These are phyloP conservation scores for Lyophyllum shimeji DNA, from an alignment of 768 basidiomycete species.

Conservation along the genomic window DNA sequence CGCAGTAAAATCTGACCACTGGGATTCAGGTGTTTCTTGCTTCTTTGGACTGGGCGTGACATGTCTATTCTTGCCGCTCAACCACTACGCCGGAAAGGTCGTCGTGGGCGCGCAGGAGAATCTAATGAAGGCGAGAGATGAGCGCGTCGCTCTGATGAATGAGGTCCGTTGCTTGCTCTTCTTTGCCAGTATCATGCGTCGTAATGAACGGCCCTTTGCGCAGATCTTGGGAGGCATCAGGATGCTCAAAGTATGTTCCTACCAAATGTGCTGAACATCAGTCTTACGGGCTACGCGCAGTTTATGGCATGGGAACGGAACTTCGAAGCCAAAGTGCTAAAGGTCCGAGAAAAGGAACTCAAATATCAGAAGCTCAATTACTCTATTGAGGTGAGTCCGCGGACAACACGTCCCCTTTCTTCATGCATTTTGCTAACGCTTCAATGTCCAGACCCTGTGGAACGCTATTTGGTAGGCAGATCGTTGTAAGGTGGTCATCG, in stretches of 20 bases:
- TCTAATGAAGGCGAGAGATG: slow-evolving; percentile 90
- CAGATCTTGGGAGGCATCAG: slow-evolving; percentile 85
- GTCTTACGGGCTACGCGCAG: slow-evolving; percentile 27
- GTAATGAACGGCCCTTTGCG: background rate
- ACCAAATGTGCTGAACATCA: slow-evolving; percentile 1
- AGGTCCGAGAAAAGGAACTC: slow-evolving; percentile 77
- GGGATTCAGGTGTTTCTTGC: slow-evolving; percentile 54
- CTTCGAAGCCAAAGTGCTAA: slow-evolving; percentile 75
- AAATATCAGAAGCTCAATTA: slow-evolving; percentile 87
- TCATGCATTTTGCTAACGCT: background rate
- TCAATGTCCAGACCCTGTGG: slow-evolving; percentile 36
- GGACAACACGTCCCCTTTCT: too few relatives aligned
- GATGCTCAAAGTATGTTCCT: slow-evolving; percentile 68
- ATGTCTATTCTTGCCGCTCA: slow-evolving; percentile 70
- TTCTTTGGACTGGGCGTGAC: slow-evolving; percentile 79
- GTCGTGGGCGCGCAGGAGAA: slow-evolving; percentile 79
- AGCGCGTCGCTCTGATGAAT: slow-evolving; percentile 90
- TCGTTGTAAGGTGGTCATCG: background rate
- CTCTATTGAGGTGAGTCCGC: slow-evolving; percentile 67
- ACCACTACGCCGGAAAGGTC: slow-evolving; percentile 81
- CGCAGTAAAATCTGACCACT: too few relatives aligned
- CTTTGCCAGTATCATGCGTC: background rate
- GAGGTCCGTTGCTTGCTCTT: slow-evolving; percentile 35
- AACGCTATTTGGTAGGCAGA: slow-evolving; percentile 43
- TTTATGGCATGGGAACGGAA: slow-evolving; percentile 96